Conservation (phyloP, 257 asterid genomes). For the Solanum clarkiae region DNA sequence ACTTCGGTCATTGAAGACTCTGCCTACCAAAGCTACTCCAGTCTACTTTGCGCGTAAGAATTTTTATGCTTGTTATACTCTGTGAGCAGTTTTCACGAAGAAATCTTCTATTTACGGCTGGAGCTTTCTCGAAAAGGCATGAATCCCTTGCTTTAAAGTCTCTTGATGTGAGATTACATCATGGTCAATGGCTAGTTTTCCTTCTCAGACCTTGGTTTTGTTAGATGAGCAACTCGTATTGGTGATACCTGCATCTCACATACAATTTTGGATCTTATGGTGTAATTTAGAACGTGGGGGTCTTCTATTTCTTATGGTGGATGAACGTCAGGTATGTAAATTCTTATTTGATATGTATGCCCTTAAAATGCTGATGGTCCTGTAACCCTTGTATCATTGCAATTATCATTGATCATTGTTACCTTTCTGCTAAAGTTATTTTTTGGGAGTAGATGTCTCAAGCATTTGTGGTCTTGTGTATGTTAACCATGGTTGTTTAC, state of each 20-base stretch:
- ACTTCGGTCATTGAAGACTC: slow-evolving; percentile 73
- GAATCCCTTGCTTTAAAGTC: neutral
- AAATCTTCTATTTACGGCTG: slow-evolving; percentile 56
- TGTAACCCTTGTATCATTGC: neutral
- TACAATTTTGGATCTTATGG: neutral
- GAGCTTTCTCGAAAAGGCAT: slow-evolving; percentile 34
- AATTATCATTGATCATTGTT: neutral
- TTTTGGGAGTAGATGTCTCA: neutral
- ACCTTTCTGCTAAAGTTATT: neutral
- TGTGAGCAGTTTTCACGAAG: slow-evolving; percentile 43
- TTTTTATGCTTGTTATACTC: neutral
- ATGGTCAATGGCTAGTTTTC: neutral
- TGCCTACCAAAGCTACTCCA: slow-evolving; percentile 49
- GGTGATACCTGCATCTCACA: neutral
- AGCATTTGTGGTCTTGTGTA: neutral
- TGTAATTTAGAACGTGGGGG: neutral
- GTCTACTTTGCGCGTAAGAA: slow-evolving; percentile 40
- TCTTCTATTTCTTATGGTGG: neutral
- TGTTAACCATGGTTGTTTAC: neutral
- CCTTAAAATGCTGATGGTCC: neutral
- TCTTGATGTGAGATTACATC: neutral
- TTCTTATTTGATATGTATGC: neutral
- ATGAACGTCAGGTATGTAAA: neutral
- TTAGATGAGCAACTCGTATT: neutral
- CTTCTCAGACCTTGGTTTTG: neutral